phyloP scores from a whole-genome alignment of 1,284 basidiomycete genomes.

The Takashimella koratensis region DNA sequence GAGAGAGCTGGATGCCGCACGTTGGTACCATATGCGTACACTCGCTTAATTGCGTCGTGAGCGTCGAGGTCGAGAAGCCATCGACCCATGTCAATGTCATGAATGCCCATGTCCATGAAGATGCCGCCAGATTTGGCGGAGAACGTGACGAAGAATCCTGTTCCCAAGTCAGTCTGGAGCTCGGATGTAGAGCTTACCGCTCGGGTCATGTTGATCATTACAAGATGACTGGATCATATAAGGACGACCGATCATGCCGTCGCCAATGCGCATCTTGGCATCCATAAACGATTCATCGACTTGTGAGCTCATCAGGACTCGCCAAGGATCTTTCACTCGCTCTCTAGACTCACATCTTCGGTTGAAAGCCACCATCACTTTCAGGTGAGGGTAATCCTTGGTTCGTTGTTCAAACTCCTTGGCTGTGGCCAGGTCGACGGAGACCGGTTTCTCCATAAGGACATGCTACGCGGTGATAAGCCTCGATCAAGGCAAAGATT shows the following conservation, averaged over 20 bases:
- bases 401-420: constrained; percentile 23
- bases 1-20: constrained; percentile 28
- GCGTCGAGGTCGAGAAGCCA: constrained; percentile 18
- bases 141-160: constrained; percentile 36
- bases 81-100: constrained; percentile 34
- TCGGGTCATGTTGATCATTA: constrained; percentile 30
- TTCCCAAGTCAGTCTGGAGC: too few relatives aligned
- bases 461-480: constrained; percentile 19
- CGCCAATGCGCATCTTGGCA: constrained; percentile 19
- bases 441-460: constrained; percentile 40
- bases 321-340: neutral
- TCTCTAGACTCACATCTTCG: constrained; percentile 27
- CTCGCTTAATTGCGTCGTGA: constrained; percentile 23
- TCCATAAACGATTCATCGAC: constrained; percentile 33
- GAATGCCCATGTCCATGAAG: constrained; percentile 35
- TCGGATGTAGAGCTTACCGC: too few relatives aligned
- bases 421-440: constrained; percentile 25
- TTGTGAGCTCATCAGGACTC: neutral
- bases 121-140: constrained; percentile 32
- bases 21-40: constrained; percentile 27
- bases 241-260: constrained; percentile 20
- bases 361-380: constrained; percentile 34
- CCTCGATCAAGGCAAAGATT: neutral
- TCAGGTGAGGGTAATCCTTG: constrained; percentile 22
- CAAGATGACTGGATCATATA: constrained; percentile 28